These are phyloP conservation scores for Chimonanthus praecox DNA, from an alignment of 164 flowering plant genomes.

Conservation along the genomic window DNA sequence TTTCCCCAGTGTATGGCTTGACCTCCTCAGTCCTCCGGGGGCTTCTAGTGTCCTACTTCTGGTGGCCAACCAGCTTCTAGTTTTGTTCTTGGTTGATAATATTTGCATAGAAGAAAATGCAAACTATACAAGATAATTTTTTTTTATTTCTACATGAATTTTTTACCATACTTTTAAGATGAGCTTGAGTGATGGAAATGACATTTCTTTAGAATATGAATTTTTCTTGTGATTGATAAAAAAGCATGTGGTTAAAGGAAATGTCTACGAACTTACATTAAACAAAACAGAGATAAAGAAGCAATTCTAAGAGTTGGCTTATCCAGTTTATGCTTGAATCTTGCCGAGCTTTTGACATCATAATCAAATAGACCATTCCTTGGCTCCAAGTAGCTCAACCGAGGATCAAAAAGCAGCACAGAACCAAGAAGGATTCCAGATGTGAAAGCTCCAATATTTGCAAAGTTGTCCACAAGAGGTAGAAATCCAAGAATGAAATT, in stretches of 20 bases:
- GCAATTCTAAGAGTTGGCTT: slow-evolving; percentile 45
- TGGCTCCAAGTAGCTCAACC: slow-evolving; percentile 23
- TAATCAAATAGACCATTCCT: slow-evolving; percentile 45
- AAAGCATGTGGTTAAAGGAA: not conserved
- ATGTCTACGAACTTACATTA: slow-evolving; percentile 45
- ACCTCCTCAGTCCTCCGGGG: no score
- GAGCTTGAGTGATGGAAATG: not conserved
- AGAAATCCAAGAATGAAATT: slow-evolving; percentile 60
- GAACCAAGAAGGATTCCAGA: slow-evolving; percentile 72
- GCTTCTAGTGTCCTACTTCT: no score
- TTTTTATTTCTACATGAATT: no score
- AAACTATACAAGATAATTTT: no score
- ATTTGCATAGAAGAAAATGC: no score
- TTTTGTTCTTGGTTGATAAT: no score
- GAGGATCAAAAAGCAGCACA: slow-evolving; percentile 49
- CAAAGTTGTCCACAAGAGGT: slow-evolving; percentile 64
- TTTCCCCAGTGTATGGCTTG: no score
- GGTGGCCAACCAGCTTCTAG: no score
- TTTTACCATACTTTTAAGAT: no score
- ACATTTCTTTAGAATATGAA: no score
- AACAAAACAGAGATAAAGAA: slow-evolving; percentile 40
- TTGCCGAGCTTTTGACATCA: slow-evolving; percentile 28
- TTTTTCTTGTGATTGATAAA: not conserved
- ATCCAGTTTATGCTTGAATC: slow-evolving; percentile 51
- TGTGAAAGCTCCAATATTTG: slow-evolving; percentile 64